Evolutionary conservation across 352 stramenopile species (phyloP), one percentile per base, ranked within the genome.

Genomic region (Globisporangium iwayamae): DNA sequence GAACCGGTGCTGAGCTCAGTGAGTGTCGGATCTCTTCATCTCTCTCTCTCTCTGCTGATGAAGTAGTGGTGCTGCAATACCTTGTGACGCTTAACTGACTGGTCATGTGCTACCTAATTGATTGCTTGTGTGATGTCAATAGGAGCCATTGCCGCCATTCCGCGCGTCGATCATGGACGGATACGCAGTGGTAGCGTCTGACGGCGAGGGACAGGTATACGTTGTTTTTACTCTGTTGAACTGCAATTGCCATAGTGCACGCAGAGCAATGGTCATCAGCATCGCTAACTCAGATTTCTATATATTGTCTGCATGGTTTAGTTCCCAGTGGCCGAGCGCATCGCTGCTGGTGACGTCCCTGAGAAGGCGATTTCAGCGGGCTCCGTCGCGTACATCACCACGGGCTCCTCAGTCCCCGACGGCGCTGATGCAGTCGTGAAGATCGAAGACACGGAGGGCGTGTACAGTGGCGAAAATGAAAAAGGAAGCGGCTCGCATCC

Each of bases 81-180:
- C 50, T 9, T 56, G 28, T 10, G 3, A 10, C 7, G 4, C 14
- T 39, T 52, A 50, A 16, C 36, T 36, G 0, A 2, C 11, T 69
- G 16, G 22, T 16, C 62, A 6, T 93, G 9, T 9, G 10, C 18
- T 28, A 30, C 32, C 7, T 9, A 8, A 36, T 22, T 43, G 7
- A 0, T 30, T 43, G 30, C n/a, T 25, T 50, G 2, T 16, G n/a
- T n/a, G 50, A 39, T 51, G 11, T 22, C 20, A 56, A 57, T 59
- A 90, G 76, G 89, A 96, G 50, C 86, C 93, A n/a, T 77, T 99
- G 63, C 97, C 97, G 5, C 81, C 91, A 5, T 98, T 98, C 68
- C 91, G 90, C n/a, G 94, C 96, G 32, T 98, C 93, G 47, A 98
- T 99, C 54, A 99, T 99, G 96, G 97, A 99, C 77, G 97, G 97